phyloP scores from a whole-genome alignment of 2,329 filamentous ascomycete genomes.

The Epichloe coenophiala region DNA sequence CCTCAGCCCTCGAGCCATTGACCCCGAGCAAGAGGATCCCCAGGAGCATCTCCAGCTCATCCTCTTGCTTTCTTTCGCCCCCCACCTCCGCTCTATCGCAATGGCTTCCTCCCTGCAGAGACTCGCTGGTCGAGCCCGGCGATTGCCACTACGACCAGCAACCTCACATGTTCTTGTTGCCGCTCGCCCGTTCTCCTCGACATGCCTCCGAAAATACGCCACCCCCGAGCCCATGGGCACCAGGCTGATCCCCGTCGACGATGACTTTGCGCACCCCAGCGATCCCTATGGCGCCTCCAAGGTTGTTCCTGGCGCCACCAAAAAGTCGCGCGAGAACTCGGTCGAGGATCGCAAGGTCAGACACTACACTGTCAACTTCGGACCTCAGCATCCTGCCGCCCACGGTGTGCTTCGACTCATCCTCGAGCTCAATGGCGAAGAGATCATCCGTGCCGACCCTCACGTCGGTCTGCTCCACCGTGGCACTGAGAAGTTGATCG shows the following conservation, averaged over 20 bases:
- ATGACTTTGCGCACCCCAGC: conserved; percentile 43
- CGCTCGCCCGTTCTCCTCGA: conserved; percentile 52
- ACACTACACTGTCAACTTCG: conserved; percentile 99
- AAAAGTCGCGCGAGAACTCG: conserved; percentile 34
- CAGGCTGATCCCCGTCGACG: conserved; percentile 51
- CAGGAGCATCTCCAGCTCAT: conserved; percentile 17
- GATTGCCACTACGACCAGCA: conserved; percentile 42
- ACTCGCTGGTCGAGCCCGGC: conserved; percentile 57
- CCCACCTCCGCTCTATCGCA: conserved; percentile 13
- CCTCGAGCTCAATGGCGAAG: conserved; percentile 93
- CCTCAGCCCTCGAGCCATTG: conserved; percentile 20
- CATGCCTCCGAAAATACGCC: conserved; percentile 49
- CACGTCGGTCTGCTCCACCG: conserved; percentile 94
- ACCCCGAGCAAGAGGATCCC: conserved; percentile 22
- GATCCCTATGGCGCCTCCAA: conserved; percentile 35
- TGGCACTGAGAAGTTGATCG: conserved; percentile 98
- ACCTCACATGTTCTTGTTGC: conserved; percentile 20
- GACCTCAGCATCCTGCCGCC: conserved; percentile 93
- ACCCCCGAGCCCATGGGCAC: conserved; percentile 38
- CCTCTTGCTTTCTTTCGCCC: conserved; percentile 16
- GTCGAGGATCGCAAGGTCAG: conserved; percentile 68
- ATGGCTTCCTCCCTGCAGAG: conserved; percentile 60
- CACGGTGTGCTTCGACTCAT: conserved; percentile 97
- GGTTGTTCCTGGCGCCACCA: conserved; percentile 26
- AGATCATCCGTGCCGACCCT: conserved; percentile 91